phyloP scores from a whole-genome alignment of 345 rosid genomes.

The Combretum micranthum region DNA sequence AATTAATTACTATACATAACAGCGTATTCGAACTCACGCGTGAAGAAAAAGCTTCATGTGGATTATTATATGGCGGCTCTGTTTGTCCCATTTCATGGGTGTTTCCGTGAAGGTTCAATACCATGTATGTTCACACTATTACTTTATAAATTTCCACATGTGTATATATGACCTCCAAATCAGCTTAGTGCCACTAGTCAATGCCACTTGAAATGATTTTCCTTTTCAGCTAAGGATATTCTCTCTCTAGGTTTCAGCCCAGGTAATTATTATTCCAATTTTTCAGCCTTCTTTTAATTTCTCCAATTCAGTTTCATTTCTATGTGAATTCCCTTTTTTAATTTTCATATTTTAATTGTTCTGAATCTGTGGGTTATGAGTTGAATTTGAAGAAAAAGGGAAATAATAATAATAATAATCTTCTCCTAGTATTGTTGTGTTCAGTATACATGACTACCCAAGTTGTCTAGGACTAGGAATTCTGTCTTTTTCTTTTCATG shows the following conservation, averaged over 20 bases:
- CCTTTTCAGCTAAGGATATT: background rate
- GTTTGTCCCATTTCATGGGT: background rate
- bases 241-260: background rate
- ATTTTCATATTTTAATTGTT: background rate
- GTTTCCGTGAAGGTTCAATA: conserved; percentile 10
- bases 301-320: background rate
- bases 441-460: too few relatives aligned
- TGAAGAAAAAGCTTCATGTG: background rate
- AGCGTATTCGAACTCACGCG: background rate
- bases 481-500: too few relatives aligned
- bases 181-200: background rate
- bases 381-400: background rate
- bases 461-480: too few relatives aligned
- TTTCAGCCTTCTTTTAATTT: too few relatives aligned
- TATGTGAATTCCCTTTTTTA: background rate
- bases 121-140: too few relatives aligned
- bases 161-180: background rate
- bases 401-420: too few relatives aligned
- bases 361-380: conserved; percentile 2
- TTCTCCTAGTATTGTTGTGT: too few relatives aligned
- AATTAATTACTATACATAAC: too few relatives aligned
- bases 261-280: too few relatives aligned
- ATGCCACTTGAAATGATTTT: background rate
- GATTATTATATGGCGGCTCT: conserved; percentile 11
- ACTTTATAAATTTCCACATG: too few relatives aligned